A percentile compares a stretch with the other conserved stretches of the same genome.
Conservation (phyloP, 305 asterid genomes). For the Fraxinus ornus region DNA sequence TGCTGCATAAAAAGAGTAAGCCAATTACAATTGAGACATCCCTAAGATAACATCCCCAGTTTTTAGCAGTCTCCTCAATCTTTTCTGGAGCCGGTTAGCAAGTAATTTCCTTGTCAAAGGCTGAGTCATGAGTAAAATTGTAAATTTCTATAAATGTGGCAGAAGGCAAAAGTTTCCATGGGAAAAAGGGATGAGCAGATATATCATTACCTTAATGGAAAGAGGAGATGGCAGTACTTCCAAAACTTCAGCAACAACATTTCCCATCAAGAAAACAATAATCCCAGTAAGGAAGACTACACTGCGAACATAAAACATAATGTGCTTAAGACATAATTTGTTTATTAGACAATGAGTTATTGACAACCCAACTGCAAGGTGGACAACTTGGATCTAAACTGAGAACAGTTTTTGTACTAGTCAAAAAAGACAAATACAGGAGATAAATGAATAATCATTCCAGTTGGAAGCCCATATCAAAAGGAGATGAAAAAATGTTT, state of each 20-base stretch:
- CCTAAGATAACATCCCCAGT: neutral
- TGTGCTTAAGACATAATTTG: neutral
- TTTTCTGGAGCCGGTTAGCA: neutral
- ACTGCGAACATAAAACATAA: neutral
- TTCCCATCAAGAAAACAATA: conserved; percentile 45
- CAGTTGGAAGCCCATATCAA: neutral
- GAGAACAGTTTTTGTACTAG: neutral
- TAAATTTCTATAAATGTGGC: neutral
- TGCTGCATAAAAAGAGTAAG: neutral
- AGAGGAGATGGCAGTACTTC: conserved; percentile 46
- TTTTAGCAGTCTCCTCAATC: neutral
- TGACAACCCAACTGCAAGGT: neutral
- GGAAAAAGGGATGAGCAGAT: neutral
- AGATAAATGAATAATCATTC: neutral
- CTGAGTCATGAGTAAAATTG: neutral
- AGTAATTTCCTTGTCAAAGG: neutral
- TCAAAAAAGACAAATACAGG: neutral
- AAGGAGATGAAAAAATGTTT: neutral
- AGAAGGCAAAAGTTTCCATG: neutral
- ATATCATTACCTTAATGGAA: conserved; percentile 53
- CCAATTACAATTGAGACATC: neutral
- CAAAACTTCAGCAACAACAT: conserved; percentile 40
- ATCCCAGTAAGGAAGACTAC: conserved; percentile 23
- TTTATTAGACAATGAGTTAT: neutral
- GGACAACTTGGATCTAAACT: neutral